phyloP scores from a whole-genome alignment of 2,329 filamentous ascomycete genomes.

The Ilyonectria mors-panacis region DNA sequence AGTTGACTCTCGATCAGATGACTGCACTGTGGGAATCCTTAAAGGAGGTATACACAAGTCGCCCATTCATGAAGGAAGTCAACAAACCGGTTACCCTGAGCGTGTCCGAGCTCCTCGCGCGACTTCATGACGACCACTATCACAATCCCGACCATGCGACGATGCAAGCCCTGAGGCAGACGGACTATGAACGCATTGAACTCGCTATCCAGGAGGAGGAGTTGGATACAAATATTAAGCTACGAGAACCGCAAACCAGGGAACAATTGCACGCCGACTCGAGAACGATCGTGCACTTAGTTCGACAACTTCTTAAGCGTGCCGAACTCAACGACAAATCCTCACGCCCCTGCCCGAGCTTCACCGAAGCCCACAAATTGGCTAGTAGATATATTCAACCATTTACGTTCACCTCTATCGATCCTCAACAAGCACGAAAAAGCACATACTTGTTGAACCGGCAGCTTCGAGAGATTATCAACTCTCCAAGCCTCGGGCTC shows the following conservation, averaged over 20 bases:
- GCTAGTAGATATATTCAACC: slow-evolving; percentile 26
- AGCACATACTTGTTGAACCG: slow-evolving; percentile 50
- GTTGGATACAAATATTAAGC: slow-evolving; percentile 32
- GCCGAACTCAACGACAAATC: slow-evolving; percentile 43
- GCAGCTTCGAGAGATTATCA: slow-evolving; percentile 49
- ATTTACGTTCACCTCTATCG: slow-evolving; percentile 50
- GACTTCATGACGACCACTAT: slow-evolving; percentile 50
- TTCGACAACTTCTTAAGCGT: slow-evolving; percentile 51
- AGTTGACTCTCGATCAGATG: slow-evolving; percentile 50
- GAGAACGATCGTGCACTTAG: slow-evolving; percentile 45
- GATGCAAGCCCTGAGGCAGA: slow-evolving; percentile 40
- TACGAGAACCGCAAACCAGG: slow-evolving; percentile 43
- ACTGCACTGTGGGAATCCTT: slow-evolving; percentile 50
- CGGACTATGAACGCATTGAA: slow-evolving; percentile 52
- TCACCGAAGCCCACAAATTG: slow-evolving; percentile 49
- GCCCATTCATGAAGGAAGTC: slow-evolving; percentile 56
- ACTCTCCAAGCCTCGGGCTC: slow-evolving; percentile 41
- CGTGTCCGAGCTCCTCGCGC: slow-evolving; percentile 47
- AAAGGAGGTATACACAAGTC: slow-evolving; percentile 50
- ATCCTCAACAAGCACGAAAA: slow-evolving; percentile 44
- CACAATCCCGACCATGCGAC: slow-evolving; percentile 40
- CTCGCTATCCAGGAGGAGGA: slow-evolving; percentile 50
- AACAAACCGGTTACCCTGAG: slow-evolving; percentile 49
- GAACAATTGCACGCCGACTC: slow-evolving; percentile 49
- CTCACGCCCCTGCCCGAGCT: slow-evolving; percentile 44